Evolutionary conservation across 1,284 basidiomycete species (phyloP), one percentile per base, ranked within the genome.

Genomic region (Apiotrichum porosum): DNA sequence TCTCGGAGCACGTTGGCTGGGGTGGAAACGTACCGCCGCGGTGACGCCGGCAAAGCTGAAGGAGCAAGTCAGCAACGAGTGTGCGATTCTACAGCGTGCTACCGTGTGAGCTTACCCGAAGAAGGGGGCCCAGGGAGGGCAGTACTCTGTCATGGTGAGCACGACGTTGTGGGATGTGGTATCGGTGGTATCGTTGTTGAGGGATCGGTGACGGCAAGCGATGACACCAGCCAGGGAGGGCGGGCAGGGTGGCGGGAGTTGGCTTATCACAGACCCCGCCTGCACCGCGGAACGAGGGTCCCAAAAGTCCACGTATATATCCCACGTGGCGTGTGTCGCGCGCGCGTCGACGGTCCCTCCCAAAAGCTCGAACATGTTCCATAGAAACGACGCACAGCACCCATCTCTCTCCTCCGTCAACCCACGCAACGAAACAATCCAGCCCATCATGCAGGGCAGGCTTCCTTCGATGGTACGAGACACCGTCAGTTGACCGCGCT

Each of bases 71-170:
- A 21, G 23, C 19, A 9, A 14, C 13, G 19, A 9, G 26, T 21
- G n/a, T 5, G 12, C n/a, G 17, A 9, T 12, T 12, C n/a, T n/a
- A n/a, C n/a, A n/a, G 26, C 26, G 26, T 28, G 26, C 12, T 28
- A 28, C 26, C 8, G 26, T 28, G 12, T 28, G 12, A 8, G 34
- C 42, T 4, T 44, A 73, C 72, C 72, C 72, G 51, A 74, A 74
- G 70, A 74, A 74, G 26, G 62, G 62, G 10, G 72, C 72, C 72
- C 72, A 74, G 35, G 69, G 62, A 34, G 72, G 72, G 57, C 71
- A 74, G 23, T 69, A 59, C 42, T 74, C 72, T 35, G 62, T 58
- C 68, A 69, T 69, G 49, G 23, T 65, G 46, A n/a, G n/a, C n/a
- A n/a, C n/a, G n/a, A n/a, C n/a, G n/a, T n/a, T n/a, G n/a, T n/a